These are phyloP conservation scores for Nematocida displodere DNA, from an alignment of 371 early-diverging fungal genomes.

Conservation along the genomic window DNA sequence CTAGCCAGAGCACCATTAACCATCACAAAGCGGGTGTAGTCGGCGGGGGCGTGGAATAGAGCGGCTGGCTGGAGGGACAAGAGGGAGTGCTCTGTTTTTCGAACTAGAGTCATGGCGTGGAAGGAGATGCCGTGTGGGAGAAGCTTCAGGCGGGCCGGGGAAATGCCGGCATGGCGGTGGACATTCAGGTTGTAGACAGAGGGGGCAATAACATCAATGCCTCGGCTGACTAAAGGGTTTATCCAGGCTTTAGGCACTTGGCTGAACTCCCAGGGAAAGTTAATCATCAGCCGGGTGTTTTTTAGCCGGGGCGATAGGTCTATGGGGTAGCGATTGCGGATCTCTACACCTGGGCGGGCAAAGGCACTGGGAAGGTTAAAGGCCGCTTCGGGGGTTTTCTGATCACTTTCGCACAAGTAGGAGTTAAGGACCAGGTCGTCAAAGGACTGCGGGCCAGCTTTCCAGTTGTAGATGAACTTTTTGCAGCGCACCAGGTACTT, in stretches of 20 bases:
- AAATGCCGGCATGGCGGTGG: not conserved
- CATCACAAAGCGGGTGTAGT: constrained; percentile 20
- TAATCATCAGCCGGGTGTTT: not conserved
- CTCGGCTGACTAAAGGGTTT: not conserved
- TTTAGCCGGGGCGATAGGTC: not conserved
- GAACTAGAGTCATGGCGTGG: not conserved
- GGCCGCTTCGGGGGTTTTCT: not conserved
- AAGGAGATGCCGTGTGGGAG: constrained; percentile 34
- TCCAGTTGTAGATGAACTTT: not conserved
- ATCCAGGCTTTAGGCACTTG: not conserved
- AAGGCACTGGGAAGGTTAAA: not conserved
- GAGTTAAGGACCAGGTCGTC: not conserved
- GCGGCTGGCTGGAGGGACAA: not conserved
- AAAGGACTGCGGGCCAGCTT: not conserved
- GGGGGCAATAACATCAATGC: constrained; percentile 1
- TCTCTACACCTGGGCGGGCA: not conserved
- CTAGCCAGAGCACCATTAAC: constrained; percentile 29
- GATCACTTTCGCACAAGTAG: constrained; percentile 25
- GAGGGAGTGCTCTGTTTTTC: not conserved
- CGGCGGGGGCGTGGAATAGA: not conserved
- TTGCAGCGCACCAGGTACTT: not conserved
- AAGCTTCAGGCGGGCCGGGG: not conserved
- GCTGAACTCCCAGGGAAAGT: constrained; percentile 49
- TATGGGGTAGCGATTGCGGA: constrained; percentile 23
- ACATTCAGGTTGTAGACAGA: constrained; percentile 6